Evolutionary conservation across 2,329 filamentous ascomycete genomes (phyloP), one percentile per base, ranked within the genome.

Genomic region (Cercospora sesami): DNA sequence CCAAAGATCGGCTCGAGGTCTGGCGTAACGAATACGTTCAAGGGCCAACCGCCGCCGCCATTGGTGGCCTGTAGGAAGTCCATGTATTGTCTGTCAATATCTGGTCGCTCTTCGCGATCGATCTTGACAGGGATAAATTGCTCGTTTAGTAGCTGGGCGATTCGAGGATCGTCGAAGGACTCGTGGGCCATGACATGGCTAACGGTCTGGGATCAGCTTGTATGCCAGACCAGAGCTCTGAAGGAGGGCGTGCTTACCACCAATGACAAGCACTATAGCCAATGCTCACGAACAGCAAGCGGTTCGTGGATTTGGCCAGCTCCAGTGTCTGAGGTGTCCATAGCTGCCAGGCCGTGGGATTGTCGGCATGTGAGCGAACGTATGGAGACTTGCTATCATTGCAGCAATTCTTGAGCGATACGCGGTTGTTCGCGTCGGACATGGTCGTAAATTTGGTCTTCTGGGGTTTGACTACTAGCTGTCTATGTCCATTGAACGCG

Each of bases 51-150:
- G 9, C 93, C 94, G 1, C 88, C 90, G 21, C 91, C 93, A 67
- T 91, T 96, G 10, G 95, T 94, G 1, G 94, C 94, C 78, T 97
- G 93, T 48, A 97, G 90, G 79, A 97, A 99, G 82, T 97, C 97
- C 93, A 97, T 97, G 79, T 98, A 98, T 72, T 98, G 94, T 69
- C 91, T 89, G 77, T 99, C 95, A 71, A 98, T 89, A 77, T 98
- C 94, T 8, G 94, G 94, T 28, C 94, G 89, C 80, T 97, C 93
- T 80, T 99, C 95, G 68, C 94, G 89, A 80, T 99, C 95, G 75
- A 98, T 87, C 74, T 97, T 91, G 78, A 98, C 89, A 4, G 95
- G 94, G 55, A 99, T 88, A 79, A 98, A 99, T 66, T 88, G 87
- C 69, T 90, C 85, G 82, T 98, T 99, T 39, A 99, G 85, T 66